phyloP scores from a whole-genome alignment of 257 asterid species.

The Avicennia marina region DNA sequence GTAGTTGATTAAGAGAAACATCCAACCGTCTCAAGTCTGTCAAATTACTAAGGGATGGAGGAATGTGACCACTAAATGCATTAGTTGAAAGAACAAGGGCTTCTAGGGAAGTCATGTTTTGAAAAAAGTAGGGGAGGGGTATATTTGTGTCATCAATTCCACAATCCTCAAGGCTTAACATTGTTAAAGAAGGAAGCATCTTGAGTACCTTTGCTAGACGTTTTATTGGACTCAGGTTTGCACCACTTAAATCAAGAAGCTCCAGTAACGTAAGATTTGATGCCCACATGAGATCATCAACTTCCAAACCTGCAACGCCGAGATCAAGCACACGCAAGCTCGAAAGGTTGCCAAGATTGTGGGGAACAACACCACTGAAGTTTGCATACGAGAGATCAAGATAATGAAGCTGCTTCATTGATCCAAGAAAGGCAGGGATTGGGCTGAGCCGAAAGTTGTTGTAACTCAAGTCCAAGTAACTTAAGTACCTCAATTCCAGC shows the following conservation, averaged over 20 bases:
- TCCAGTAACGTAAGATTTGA: constrained; percentile 2
- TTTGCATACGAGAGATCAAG: background rate
- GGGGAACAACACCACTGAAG: constrained; percentile 5
- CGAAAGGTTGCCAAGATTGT: constrained; percentile 6
- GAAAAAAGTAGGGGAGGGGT: too few species aligned
- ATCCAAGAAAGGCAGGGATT: constrained; percentile 2
- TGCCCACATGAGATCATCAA: constrained; percentile 5
- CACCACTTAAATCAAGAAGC: background rate
- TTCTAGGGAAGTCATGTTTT: background rate
- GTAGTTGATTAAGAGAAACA: background rate
- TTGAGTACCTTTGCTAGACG: background rate
- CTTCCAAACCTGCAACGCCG: background rate
- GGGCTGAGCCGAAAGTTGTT: background rate
- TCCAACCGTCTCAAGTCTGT: too few species aligned
- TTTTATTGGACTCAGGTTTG: background rate
- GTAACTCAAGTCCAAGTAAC: background rate
- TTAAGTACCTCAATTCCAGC: background rate
- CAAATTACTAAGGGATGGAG: too few species aligned
- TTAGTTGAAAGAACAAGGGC: background rate
- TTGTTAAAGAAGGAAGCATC: background rate
- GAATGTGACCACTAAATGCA: background rate
- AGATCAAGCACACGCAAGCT: constrained; percentile 5
- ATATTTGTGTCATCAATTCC: background rate
- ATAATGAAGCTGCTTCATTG: background rate
- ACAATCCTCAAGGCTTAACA: background rate